phyloP scores from a whole-genome alignment of 257 asterid species.

The Leptodermis oblonga region DNA sequence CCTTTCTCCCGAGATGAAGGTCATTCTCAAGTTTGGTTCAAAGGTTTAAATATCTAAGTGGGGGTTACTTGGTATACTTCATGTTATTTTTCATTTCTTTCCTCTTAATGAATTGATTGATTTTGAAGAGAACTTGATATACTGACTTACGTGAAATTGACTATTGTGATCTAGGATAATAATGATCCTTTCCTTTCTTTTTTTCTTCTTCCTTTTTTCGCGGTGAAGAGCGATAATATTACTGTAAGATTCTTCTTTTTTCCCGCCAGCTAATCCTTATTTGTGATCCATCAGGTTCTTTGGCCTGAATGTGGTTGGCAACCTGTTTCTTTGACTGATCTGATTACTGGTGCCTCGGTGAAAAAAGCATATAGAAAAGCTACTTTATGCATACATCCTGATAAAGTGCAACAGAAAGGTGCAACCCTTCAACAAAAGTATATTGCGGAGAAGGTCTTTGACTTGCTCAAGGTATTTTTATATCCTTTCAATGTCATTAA shows the following conservation, averaged over 20 bases:
- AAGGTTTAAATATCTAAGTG: background rate
- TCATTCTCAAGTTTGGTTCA: background rate
- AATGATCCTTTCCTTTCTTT: conserved; percentile 1
- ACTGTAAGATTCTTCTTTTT: background rate
- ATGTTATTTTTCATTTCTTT: background rate
- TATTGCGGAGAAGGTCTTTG: conserved; percentile 96
- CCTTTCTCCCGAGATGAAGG: background rate
- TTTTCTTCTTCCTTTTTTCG: too few species aligned
- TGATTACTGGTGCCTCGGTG: conserved; percentile 84
- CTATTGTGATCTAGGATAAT: background rate
- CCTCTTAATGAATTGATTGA: background rate
- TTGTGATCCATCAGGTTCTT: conserved; percentile 59
- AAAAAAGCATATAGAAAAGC: conserved; percentile 94
- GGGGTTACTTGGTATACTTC: too few species aligned
- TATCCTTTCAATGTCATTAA: background rate
- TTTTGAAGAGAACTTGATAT: background rate
- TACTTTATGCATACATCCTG: conserved; percentile 97
- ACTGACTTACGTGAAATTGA: background rate
- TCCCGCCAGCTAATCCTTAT: conserved; percentile 5
- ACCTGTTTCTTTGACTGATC: conserved; percentile 95
- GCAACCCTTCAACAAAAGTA: conserved; percentile 96
- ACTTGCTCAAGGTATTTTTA: conserved; percentile 80
- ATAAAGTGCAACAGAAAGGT: conserved; percentile 99
- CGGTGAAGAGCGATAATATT: background rate
- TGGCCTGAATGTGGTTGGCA: conserved; percentile 99